These are phyloP conservation scores for Raffaelea arxii DNA, from an alignment of 2,329 filamentous ascomycete genomes.

Conservation along the genomic window DNA sequence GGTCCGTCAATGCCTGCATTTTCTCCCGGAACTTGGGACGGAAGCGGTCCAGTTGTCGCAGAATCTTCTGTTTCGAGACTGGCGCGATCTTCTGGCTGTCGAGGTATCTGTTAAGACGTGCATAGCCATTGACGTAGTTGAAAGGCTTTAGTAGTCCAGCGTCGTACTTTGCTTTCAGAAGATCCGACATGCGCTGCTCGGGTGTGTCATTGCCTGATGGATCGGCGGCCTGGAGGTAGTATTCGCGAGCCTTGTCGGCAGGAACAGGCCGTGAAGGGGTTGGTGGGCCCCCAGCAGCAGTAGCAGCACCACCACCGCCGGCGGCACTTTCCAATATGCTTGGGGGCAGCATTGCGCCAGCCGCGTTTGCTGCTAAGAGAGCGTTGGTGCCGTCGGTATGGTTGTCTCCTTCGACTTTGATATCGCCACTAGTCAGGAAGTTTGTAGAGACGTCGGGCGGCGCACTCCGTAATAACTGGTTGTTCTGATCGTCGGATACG, in stretches of 20 bases:
- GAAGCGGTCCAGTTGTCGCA: constrained; percentile 85
- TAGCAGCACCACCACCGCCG: background rate
- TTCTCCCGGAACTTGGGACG: constrained; percentile 92
- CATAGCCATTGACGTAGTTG: constrained; percentile 97
- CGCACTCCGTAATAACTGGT: constrained; percentile 29
- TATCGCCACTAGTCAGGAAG: constrained; percentile 31
- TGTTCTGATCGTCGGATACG: constrained; percentile 54
- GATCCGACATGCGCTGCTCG: constrained; percentile 89
- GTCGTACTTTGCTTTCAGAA: constrained; percentile 92
- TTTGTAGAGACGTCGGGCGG: constrained; percentile 39
- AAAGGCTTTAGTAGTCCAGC: constrained; percentile 91
- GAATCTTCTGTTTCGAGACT: constrained; percentile 78
- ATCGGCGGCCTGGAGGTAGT: constrained; percentile 94
- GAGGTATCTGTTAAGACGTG: constrained; percentile 81
- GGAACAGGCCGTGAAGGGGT: too few species aligned
- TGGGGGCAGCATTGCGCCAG: constrained; percentile 42
- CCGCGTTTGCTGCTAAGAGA: background rate
- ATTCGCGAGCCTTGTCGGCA: constrained; percentile 69
- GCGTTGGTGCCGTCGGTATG: constrained; percentile 6
- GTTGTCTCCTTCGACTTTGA: constrained; percentile 24
- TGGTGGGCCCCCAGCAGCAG: background rate
- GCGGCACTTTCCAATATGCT: too few species aligned
- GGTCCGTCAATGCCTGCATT: constrained; percentile 83
- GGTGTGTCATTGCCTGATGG: constrained; percentile 77
- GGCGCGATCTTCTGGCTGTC: constrained; percentile 70